Conservation (phyloP, 1,139 yeast species). For the Pichia norvegensis region DNA sequence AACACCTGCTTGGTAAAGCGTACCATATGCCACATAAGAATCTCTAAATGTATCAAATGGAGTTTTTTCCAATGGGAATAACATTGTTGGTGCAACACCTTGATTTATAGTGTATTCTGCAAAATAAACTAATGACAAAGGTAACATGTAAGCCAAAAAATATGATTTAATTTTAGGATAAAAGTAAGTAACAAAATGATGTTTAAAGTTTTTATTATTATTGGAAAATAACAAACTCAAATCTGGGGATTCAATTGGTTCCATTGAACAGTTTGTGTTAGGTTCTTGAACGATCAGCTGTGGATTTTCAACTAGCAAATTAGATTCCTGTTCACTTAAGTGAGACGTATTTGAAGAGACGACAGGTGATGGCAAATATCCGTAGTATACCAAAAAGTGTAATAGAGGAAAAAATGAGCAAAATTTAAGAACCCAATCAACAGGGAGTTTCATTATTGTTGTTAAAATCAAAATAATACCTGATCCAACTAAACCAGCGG, state of each 20-base stretch:
- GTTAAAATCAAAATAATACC: constrained; percentile 48
- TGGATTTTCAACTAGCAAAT: not conserved
- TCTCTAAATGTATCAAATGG: constrained; percentile 74
- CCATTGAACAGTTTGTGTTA: not conserved
- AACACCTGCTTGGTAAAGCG: constrained; percentile 86
- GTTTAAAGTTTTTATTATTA: not conserved
- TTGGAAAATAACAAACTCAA: not conserved
- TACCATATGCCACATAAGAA: constrained; percentile 88
- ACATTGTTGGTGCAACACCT: constrained; percentile 79
- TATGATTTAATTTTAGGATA: constrained; percentile 40
- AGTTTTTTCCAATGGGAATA: constrained; percentile 63
- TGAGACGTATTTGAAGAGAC: not conserved
- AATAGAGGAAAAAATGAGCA: constrained; percentile 44
- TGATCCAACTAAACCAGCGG: constrained; percentile 85
- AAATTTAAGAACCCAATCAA: constrained; percentile 37
- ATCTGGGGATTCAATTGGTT: not conserved
- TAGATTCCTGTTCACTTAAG: not conserved
- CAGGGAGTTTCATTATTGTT: constrained; percentile 42
- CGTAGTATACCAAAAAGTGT: constrained; percentile 32
- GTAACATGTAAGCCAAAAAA: constrained; percentile 68
- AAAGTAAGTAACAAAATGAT: not conserved
- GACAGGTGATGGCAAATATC: constrained; percentile 30
- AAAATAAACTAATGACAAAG: constrained; percentile 73
- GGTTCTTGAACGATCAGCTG: not conserved
- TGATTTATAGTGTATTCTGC: constrained; percentile 88